Conservation (phyloP, 2,329 filamentous ascomycete species). For the Alternaria alternata region DNA sequence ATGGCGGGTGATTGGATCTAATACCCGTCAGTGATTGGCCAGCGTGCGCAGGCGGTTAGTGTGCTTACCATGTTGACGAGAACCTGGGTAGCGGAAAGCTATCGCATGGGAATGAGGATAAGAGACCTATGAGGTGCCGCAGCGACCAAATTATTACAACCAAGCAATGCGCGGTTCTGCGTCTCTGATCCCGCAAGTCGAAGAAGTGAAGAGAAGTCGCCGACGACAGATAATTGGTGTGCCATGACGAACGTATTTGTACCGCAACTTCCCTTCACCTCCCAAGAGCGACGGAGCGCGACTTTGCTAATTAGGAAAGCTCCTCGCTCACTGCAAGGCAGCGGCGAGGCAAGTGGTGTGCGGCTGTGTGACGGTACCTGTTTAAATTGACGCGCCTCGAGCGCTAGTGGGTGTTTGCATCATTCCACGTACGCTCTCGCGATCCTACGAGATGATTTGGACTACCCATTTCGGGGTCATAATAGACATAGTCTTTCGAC, state of each 20-base stretch:
- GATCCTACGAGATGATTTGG: neutral
- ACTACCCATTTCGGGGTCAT: neutral
- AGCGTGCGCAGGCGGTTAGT: neutral
- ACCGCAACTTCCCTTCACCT: constrained; percentile 1
- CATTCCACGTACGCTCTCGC: neutral
- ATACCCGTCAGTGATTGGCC: neutral
- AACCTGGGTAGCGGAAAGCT: constrained; percentile 10
- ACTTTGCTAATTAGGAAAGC: neutral
- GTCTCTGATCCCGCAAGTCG: neutral
- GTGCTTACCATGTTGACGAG: constrained; percentile 12
- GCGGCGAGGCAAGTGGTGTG: constrained; percentile 3
- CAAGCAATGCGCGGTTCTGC: neutral
- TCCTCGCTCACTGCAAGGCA: constrained; percentile 5
- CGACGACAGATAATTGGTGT: neutral
- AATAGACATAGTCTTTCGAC: neutral
- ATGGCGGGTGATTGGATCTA: constrained; percentile 15
- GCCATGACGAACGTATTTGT: constrained; percentile 4
- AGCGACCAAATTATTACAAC: neutral
- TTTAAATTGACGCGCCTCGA: neutral
- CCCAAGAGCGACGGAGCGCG: neutral
- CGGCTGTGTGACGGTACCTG: neutral
- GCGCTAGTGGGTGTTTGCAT: neutral
- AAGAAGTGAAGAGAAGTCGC: neutral
- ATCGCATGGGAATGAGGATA: constrained; percentile 26
- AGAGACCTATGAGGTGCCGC: constrained; percentile 5